phyloP scores from a whole-genome alignment of 2,329 filamentous ascomycete genomes.

The Ophiostoma pallidulum region DNA sequence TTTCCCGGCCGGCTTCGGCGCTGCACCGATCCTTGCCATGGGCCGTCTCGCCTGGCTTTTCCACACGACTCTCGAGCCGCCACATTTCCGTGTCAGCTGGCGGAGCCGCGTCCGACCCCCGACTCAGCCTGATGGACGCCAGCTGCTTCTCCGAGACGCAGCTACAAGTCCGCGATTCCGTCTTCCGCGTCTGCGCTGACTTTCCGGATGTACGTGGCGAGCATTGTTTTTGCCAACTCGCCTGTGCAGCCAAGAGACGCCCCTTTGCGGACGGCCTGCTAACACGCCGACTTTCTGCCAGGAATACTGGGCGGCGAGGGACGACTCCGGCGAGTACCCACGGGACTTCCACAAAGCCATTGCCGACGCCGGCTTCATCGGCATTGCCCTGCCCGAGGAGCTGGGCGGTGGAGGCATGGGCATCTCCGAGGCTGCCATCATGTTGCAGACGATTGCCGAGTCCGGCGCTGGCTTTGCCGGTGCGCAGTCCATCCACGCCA shows the following conservation, averaged over 20 bases:
- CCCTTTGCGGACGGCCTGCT: no score
- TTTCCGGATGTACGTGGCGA: slow-evolving; percentile 13
- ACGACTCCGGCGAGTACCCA: slow-evolving; percentile 61
- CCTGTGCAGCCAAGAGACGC: no score
- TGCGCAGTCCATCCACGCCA: slow-evolving; percentile 53
- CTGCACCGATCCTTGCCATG: background rate
- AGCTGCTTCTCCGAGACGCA: slow-evolving; percentile 14
- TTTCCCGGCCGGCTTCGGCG: background rate
- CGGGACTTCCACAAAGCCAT: slow-evolving; percentile 66
- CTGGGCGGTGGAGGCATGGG: slow-evolving; percentile 67
- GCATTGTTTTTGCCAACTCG: no score
- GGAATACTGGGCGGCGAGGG: slow-evolving; percentile 37
- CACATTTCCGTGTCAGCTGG: background rate
- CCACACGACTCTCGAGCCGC: background rate
- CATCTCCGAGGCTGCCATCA: slow-evolving; percentile 76
- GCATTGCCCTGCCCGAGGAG: slow-evolving; percentile 66
- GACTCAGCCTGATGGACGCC: slow-evolving; percentile 15
- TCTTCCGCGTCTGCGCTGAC: slow-evolving; percentile 13
- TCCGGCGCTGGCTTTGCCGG: slow-evolving; percentile 67
- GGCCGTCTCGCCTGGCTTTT: background rate
- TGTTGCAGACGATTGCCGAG: slow-evolving; percentile 75
- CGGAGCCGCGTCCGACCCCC: slow-evolving; percentile 3
- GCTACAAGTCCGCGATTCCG: slow-evolving; percentile 13
- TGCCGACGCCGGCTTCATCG: slow-evolving; percentile 69
- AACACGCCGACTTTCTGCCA: slow-evolving; percentile 58